These are phyloP conservation scores for Hippophae tibetana DNA, from an alignment of 306 rosid species.

Conservation along the genomic window DNA sequence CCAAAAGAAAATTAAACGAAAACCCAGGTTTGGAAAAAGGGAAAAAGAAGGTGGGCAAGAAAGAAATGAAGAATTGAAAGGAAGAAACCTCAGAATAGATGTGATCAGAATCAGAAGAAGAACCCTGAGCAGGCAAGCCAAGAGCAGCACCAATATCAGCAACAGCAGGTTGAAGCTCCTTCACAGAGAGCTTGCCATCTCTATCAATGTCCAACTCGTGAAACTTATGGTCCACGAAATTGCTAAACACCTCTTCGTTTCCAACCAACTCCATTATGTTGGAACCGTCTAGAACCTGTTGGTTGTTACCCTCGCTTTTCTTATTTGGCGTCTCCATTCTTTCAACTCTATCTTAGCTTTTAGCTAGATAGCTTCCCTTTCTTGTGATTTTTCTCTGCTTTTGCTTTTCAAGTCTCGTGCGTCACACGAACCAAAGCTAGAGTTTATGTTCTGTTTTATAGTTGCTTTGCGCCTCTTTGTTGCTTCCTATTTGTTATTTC, in stretches of 20 bases:
- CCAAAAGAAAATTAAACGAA: neutral
- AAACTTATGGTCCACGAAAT: conserved; percentile 77
- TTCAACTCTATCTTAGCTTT: neutral
- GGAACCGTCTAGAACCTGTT: conserved; percentile 77
- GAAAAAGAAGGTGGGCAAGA: neutral
- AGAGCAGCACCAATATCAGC: conserved; percentile 94
- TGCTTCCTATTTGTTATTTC: too few relatives aligned
- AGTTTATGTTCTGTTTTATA: too few relatives aligned
- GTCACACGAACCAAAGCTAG: too few relatives aligned
- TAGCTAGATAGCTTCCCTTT: too few relatives aligned
- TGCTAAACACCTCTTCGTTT: conserved; percentile 58
- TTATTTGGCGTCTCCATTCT: conserved; percentile 11
- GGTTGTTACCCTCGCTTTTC: conserved; percentile 29
- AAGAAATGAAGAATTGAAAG: neutral
- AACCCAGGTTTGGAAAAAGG: neutral
- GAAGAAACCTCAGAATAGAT: conserved; percentile 62
- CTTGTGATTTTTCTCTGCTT: too few relatives aligned
- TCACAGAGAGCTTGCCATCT: conserved; percentile 80
- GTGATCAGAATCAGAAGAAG: conserved; percentile 67
- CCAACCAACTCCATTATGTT: conserved; percentile 90
- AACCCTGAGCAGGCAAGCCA: conserved; percentile 80
- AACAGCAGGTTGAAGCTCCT: conserved; percentile 91
- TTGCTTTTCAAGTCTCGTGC: too few relatives aligned
- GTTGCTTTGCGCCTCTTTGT: too few relatives aligned
- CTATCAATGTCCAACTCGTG: conserved; percentile 62